Conservation (phyloP, 2,329 filamentous ascomycete genomes). For the Aspergillus oerlinghausenensis region DNA sequence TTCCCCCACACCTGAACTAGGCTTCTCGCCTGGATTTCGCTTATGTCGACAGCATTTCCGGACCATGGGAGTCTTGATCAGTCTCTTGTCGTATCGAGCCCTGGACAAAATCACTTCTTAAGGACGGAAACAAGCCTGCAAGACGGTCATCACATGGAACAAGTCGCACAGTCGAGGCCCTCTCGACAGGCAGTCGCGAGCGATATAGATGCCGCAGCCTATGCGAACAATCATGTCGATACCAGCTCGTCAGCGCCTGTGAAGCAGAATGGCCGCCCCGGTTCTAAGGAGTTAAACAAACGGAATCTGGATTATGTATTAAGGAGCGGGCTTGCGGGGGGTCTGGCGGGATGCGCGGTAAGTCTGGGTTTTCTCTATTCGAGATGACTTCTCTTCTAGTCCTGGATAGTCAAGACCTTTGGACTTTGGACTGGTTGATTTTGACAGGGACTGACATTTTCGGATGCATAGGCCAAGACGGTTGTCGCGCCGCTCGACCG, state of each 20-base stretch:
- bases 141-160: constrained; percentile 28
- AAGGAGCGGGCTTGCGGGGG: constrained; percentile 80
- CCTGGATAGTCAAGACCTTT: not conserved
- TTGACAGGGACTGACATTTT: constrained; percentile 5
- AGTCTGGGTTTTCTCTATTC: constrained; percentile 31
- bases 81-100: constrained; percentile 6
- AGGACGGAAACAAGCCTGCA: constrained; percentile 16
- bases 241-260: constrained; percentile 9
- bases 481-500: constrained; percentile 92
- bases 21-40: constrained; percentile 1
- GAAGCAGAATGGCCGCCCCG: constrained; percentile 11
- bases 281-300: constrained; percentile 52
- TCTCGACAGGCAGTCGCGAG: constrained; percentile 16
- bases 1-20: constrained; percentile 11
- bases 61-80: constrained; percentile 27
- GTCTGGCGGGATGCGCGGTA: constrained; percentile 87
- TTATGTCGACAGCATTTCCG: constrained; percentile 24
- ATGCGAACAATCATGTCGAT: constrained; percentile 11
- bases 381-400: not conserved
- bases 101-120: constrained; percentile 6
- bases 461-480: constrained; percentile 71
- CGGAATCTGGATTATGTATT: constrained; percentile 78
- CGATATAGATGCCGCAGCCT: constrained; percentile 13
- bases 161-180: constrained; percentile 22
- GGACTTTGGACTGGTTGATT: not conserved